phyloP scores from a whole-genome alignment of 768 basidiomycete species.

The Porpolomopsis calyptriformis region DNA sequence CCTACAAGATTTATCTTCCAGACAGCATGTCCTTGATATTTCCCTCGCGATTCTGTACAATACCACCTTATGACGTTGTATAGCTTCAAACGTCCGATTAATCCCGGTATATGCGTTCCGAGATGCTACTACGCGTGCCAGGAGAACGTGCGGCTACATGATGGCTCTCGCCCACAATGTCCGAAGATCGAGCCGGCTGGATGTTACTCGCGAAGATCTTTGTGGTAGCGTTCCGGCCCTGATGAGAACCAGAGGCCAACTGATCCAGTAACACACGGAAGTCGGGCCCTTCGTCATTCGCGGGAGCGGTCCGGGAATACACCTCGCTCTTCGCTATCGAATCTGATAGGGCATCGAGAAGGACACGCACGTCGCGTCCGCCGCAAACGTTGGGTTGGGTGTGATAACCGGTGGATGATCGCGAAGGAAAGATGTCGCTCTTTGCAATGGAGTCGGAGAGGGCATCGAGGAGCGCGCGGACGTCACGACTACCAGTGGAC shows the following conservation, averaged over 20 bases:
- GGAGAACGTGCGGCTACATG: no score
- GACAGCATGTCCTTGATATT: no score
- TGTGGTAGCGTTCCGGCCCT: background rate
- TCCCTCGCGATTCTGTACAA: no score
- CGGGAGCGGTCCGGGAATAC: background rate
- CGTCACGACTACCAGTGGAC: slow-evolving; percentile 6
- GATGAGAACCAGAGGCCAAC: background rate
- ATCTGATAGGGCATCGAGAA: slow-evolving; percentile 11
- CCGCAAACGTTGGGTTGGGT: background rate
- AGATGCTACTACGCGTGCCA: no score
- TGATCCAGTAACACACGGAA: slow-evolving; percentile 11
- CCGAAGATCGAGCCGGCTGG: no score
- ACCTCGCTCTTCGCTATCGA: slow-evolving; percentile 4
- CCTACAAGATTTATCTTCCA: no score
- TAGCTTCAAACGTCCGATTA: no score
- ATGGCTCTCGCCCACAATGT: no score
- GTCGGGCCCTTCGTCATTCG: slow-evolving; percentile 2
- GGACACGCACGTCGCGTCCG: slow-evolving; percentile 13
- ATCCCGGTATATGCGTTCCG: no score
- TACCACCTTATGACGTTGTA: no score
- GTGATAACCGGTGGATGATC: background rate
- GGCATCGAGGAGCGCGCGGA: slow-evolving; percentile 12
- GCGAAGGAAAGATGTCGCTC: background rate
- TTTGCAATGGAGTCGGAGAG: slow-evolving; percentile 4
- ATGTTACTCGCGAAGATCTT: background rate